Base-by-base conservation (phyloP, 345 rosid genomes). In the Punica granatum region DNA sequence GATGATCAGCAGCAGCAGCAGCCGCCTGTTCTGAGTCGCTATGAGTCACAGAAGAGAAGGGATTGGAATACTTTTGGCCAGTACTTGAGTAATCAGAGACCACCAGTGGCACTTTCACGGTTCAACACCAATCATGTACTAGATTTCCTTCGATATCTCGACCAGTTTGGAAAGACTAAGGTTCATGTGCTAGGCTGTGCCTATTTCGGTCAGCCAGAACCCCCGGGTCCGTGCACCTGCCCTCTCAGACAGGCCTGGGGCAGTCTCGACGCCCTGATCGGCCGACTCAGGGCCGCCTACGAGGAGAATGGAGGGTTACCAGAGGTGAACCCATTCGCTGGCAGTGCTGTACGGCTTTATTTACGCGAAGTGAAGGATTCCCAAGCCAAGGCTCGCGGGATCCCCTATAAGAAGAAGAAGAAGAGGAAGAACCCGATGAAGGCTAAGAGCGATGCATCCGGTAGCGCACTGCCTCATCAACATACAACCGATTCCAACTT, bases 61-160 rank as follows among this genome's bases (percentile, higher is more conserved):
- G 97, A 90, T n/a, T 90, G 97, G 97, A 88, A 86, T 72, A 90
- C 97, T 72, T 90, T 90, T 61, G 88, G 95, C 11, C 97, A 90
- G 79, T 88, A 85, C 80, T 68, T 91, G 23, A 85, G 96, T 67
- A 91, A 91, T 77, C 97, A 85, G 54, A 81, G 90, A 21, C 97
- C 97, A 0, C 96, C 97, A 3, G 89, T 91, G 6, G 79, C 84
- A 15, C 70, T 87, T 58, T 76, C 96, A 3, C 87, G 84, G 76
- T 88, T 92, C 73, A 80, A 76, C 68, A 66, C 91, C 0, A 81
- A 78, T 64, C 85, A 88, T n/a, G 91, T 91, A 23, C 88, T 91
- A 4, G 96, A 91, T 32, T 91, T 91, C 56, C 92, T 91, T 26
- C 81, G 84, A 23, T 91, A 91, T 67, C 84, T 91, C 3, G 96